Percentiles rank a stretch among this genome's conserved stretches.
These are phyloP conservation scores for Psilocybe azurescens DNA, from an alignment of 768 basidiomycete species.

Conservation along the genomic window DNA sequence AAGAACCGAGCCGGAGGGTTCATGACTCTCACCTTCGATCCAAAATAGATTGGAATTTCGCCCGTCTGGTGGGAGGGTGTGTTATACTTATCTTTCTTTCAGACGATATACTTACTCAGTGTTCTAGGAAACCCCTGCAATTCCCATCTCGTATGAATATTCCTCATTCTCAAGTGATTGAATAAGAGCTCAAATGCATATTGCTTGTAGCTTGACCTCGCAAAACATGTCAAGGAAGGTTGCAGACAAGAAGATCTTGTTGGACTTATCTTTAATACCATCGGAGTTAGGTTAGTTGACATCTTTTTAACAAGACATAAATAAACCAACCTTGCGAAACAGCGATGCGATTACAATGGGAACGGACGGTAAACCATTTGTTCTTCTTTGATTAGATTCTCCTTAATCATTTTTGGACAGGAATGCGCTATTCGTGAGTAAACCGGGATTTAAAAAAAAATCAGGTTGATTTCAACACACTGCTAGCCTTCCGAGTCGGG, in stretches of 20 bases:
- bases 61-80: constrained; percentile 94
- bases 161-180: not conserved
- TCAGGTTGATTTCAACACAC: not conserved
- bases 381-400: not conserved
- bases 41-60: constrained; percentile 78
- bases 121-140: constrained; percentile 84
- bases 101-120: constrained; percentile 5
- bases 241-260: constrained; percentile 83
- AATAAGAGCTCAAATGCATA: not conserved
- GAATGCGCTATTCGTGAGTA: constrained; percentile 86
- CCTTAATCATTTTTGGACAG: constrained; percentile 38
- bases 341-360: constrained; percentile 91
- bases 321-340: not conserved
- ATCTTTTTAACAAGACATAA: not conserved
- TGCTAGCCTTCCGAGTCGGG: constrained; percentile 78
- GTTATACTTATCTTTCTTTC: constrained; percentile 10
- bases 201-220: constrained; percentile 71
- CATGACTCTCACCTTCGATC: constrained; percentile 1
- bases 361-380: constrained; percentile 67
- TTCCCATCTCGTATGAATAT: constrained; percentile 65
- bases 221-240: constrained; percentile 80
- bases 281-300: constrained; percentile 72
- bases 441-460: not conserved
- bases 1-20: not conserved
- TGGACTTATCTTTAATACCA: constrained; percentile 84